Evolutionary conservation across 805 yeast genomes (phyloP).

Genomic region (Saccharomyces paradoxus): DNA sequence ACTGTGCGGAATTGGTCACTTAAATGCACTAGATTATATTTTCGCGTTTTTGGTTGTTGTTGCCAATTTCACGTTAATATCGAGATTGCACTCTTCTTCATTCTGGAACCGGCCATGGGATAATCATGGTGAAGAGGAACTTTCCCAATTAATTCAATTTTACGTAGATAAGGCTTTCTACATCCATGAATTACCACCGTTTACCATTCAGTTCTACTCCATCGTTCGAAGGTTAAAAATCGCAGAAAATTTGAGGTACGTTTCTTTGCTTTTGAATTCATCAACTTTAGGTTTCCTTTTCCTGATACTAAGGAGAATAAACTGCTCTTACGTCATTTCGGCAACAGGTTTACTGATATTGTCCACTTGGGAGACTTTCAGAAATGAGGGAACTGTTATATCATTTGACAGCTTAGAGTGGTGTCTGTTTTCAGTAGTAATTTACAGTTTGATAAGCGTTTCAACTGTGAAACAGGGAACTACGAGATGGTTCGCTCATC

Average conservation of each 20-base stretch:
- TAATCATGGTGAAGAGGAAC: slow-evolving; percentile 7
- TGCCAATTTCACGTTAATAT: slow-evolving; percentile 1
- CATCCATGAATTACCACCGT: slow-evolving; percentile 15
- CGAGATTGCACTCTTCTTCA: not conserved
- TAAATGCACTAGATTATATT: slow-evolving; percentile 6
- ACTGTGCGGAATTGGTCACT: slow-evolving; percentile 7
- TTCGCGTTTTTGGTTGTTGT: slow-evolving; percentile 1
- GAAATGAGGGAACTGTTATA: slow-evolving; percentile 7
- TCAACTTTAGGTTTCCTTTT: slow-evolving; percentile 11
- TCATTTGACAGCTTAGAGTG: slow-evolving; percentile 37
- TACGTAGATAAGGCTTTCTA: slow-evolving; percentile 13
- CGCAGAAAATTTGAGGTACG: slow-evolving; percentile 6
- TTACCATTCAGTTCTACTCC: slow-evolving; percentile 20
- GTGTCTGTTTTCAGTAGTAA: slow-evolving; percentile 39
- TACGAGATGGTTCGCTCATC: slow-evolving; percentile 43
- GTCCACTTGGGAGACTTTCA: slow-evolving; percentile 14
- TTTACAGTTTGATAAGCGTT: slow-evolving; percentile 44
- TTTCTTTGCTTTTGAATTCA: slow-evolving; percentile 9
- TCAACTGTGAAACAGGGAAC: slow-evolving; percentile 40
- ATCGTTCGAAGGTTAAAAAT: slow-evolving; percentile 1
- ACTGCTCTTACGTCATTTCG: slow-evolving; percentile 37
- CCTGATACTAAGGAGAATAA: slow-evolving; percentile 15
- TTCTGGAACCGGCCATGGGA: not conserved
- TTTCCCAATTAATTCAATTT: slow-evolving; percentile 5
- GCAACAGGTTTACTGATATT: slow-evolving; percentile 27